Conservation (phyloP, 2,329 filamentous ascomycete species). For the Paraconiothyrium sp. region DNA sequence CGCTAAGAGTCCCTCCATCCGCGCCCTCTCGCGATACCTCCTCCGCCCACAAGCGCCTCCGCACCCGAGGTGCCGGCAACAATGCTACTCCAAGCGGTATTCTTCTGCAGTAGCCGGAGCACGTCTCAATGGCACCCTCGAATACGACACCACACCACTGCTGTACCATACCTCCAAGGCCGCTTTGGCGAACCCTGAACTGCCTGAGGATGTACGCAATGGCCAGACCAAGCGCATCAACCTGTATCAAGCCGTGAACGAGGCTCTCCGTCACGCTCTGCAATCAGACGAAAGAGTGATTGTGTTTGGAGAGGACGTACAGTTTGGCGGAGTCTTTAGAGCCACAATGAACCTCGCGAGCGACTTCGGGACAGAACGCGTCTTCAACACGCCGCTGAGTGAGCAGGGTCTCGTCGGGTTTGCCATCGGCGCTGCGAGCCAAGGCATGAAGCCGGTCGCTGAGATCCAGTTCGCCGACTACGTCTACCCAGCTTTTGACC, state of each 20-base stretch:
- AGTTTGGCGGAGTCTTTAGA: constrained; percentile 95
- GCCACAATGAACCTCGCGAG: constrained; percentile 91
- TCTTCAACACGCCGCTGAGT: constrained; percentile 95
- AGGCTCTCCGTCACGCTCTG: constrained; percentile 83
- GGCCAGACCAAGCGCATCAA: constrained; percentile 86
- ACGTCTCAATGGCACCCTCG: constrained; percentile 83
- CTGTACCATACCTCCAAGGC: constrained; percentile 81
- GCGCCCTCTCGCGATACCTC: constrained; percentile 41
- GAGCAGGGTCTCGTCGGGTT: constrained; percentile 97
- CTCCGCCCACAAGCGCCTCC: constrained; percentile 39
- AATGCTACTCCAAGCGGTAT: constrained; percentile 49
- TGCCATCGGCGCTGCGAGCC: constrained; percentile 86
- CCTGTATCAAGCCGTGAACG: constrained; percentile 92
- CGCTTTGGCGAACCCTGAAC: constrained; percentile 75
- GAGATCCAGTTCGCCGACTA: constrained; percentile 98
- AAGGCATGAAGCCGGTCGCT: constrained; percentile 91
- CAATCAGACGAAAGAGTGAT: constrained; percentile 85
- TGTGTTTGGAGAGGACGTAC: constrained; percentile 95
- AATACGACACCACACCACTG: constrained; percentile 84
- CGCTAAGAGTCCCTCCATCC: constrained; percentile 41
- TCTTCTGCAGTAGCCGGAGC: constrained; percentile 61
- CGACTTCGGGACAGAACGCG: constrained; percentile 84
- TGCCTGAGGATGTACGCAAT: constrained; percentile 71
- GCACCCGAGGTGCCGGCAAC: constrained; percentile 35
- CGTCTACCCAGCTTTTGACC: constrained; percentile 90